Percentiles rank a stretch among this genome's conserved stretches.
Conservation (phyloP, 1,139 yeast species). For the Saccharomyces hybrid region DNA sequence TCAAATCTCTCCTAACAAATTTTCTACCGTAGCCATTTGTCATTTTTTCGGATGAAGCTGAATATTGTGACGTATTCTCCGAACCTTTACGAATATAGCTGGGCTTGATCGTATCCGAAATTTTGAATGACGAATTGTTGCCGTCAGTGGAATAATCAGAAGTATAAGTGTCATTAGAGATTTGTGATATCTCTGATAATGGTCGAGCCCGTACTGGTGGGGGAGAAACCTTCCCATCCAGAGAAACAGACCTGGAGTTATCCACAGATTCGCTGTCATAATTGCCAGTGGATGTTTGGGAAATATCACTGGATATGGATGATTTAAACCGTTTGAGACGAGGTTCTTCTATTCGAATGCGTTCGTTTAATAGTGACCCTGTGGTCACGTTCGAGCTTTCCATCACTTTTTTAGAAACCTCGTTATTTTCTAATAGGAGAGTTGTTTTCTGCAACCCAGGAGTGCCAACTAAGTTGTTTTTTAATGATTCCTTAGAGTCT, state of each 20-base stretch:
- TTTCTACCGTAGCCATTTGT: constrained; percentile 11
- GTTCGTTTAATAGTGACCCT: background rate
- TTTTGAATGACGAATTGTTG: constrained; percentile 23
- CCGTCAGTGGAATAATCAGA: constrained; percentile 35
- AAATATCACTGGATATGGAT: constrained; percentile 23
- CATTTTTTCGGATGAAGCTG: constrained; percentile 11
- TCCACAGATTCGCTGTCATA: constrained; percentile 19
- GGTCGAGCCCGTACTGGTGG: constrained; percentile 42
- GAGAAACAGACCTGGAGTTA: constrained; percentile 7
- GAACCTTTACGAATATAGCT: constrained; percentile 11
- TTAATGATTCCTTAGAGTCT: background rate
- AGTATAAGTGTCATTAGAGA: constrained; percentile 48
- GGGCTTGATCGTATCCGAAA: constrained; percentile 12
- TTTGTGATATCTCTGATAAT: constrained; percentile 57
- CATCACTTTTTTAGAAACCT: constrained; percentile 2
- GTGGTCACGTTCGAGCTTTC: background rate
- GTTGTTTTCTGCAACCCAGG: background rate
- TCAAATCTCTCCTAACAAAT: constrained; percentile 30
- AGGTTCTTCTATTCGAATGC: constrained; percentile 11
- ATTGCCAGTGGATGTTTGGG: constrained; percentile 20
- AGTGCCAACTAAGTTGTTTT: background rate
- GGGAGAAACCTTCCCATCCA: constrained; percentile 13
- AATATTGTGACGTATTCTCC: constrained; percentile 14
- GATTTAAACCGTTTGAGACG: constrained; percentile 24
- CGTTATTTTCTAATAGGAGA: background rate